Conservation (phyloP, 1,284 basidiomycete genomes). For the Ceratobasidium papillatum region DNA sequence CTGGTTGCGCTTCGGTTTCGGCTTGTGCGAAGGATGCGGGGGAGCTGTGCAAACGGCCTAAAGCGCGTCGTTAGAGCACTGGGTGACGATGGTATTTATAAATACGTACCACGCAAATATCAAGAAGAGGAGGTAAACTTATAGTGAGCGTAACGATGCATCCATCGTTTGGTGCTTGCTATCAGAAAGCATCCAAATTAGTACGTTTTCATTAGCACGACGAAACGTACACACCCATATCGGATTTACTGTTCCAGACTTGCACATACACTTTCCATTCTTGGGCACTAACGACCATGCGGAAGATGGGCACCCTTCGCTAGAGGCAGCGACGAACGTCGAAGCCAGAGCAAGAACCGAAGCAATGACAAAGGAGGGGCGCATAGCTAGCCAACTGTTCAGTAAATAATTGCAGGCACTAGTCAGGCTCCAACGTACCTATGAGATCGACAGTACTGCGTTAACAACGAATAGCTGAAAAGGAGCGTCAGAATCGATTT, state of each 20-base stretch:
- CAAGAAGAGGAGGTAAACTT: too few relatives aligned
- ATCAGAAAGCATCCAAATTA: too few relatives aligned
- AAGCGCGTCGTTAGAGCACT: too few relatives aligned
- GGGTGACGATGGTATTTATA: background rate
- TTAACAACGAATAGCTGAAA: background rate
- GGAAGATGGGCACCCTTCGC: background rate
- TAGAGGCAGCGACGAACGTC: background rate
- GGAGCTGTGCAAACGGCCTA: constrained; percentile 8
- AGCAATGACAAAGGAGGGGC: constrained; percentile 13
- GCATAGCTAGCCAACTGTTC: constrained; percentile 2
- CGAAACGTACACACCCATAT: too few relatives aligned
- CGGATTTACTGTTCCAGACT: too few relatives aligned
- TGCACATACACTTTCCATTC: too few relatives aligned
- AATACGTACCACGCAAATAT: background rate
- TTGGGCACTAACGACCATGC: background rate
- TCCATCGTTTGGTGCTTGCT: too few relatives aligned
- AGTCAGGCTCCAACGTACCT: background rate
- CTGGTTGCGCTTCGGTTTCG: constrained; percentile 9
- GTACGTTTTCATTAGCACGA: too few relatives aligned
- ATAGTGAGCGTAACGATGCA: too few relatives aligned
- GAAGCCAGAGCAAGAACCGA: constrained; percentile 15
- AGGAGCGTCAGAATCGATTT: background rate
- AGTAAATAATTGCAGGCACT: too few relatives aligned
- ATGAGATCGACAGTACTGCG: background rate
- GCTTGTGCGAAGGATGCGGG: constrained; percentile 21